Evolutionary conservation across 371 early-diverging fungal species (phyloP).

Genomic region (Smittium mucronatum): DNA sequence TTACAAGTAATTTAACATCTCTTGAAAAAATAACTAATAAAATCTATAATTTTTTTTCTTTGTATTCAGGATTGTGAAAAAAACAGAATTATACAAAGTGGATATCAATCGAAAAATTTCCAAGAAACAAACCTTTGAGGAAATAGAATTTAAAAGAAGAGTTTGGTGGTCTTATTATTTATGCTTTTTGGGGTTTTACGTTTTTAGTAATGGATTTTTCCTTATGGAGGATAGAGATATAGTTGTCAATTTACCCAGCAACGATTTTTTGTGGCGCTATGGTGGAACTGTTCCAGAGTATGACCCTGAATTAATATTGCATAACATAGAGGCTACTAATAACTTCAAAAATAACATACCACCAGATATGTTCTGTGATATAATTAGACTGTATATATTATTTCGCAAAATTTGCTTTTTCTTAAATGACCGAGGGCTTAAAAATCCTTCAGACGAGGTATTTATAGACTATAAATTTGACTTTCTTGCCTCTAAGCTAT

Average conservation of each 20-base stretch:
- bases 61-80: background rate
- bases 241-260: background rate
- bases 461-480: background rate
- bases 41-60: background rate
- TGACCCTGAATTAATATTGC: background rate
- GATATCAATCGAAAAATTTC: background rate
- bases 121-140: background rate
- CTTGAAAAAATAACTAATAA: background rate
- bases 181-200: background rate
- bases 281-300: background rate
- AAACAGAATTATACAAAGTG: background rate
- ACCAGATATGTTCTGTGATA: background rate
- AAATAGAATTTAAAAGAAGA: background rate
- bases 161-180: background rate
- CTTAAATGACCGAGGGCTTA: background rate
- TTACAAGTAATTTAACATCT: background rate
- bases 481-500: background rate
- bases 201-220: background rate
- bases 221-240: background rate
- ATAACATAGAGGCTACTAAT: background rate
- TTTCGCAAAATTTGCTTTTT: background rate
- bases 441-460: background rate
- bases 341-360: background rate
- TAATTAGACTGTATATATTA: background rate
- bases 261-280: background rate